Evolutionary conservation across 768 basidiomycete genomes (phyloP), one percentile per base, ranked within the genome.

Genomic region (Russula brevipes): DNA sequence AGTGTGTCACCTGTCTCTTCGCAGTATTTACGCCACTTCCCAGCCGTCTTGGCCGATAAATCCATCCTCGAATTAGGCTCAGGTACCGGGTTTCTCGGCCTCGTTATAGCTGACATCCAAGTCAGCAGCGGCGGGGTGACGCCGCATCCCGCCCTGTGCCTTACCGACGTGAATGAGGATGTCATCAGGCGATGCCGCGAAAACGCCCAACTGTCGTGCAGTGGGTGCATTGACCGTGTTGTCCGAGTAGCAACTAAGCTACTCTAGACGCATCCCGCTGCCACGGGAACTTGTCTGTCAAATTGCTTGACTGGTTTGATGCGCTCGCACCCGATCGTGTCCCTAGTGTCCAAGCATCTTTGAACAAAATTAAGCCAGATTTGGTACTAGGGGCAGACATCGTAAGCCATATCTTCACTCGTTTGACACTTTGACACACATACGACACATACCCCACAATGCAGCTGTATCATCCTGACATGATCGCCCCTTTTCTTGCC

Each of bases 321-420:
- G 81, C 87, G 4, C 67, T 83, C n/a, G 76, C 79, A 72, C 30
- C 54, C 61, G 9, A 54, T 64, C 53, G 46, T 51, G 16, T 60
- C 59, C 14, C 59, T 19, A 38, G 54, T 16, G 63, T 76, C 10
- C 46, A 76, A 4, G 62, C 67, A 7, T 68, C 81, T 3, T 67
- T 91, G 4, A 60, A 71, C 30, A 73, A 79, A 24, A 75, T 81
- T 14, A 70, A 77, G 6, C 76, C 82, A 2, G 84, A 88, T 54
- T 58, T 91, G 8, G 76, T 92, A 42, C 69, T 93, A 0, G 89
- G 90, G 8, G 85, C 90, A 46, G 90, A 93, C 70, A 77, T 91
- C 52, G 82, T 81, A 63, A 49, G 79, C 68, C 14, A 38, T 49
- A 10, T 31, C 24, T 24, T 24, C 24, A 24, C 39, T 41, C 19